Evolutionary conservation across 129 eudicot genomes (phyloP), one percentile per base, ranked within the genome.

Genomic region (Chrysanthemum lavandulifolium): DNA sequence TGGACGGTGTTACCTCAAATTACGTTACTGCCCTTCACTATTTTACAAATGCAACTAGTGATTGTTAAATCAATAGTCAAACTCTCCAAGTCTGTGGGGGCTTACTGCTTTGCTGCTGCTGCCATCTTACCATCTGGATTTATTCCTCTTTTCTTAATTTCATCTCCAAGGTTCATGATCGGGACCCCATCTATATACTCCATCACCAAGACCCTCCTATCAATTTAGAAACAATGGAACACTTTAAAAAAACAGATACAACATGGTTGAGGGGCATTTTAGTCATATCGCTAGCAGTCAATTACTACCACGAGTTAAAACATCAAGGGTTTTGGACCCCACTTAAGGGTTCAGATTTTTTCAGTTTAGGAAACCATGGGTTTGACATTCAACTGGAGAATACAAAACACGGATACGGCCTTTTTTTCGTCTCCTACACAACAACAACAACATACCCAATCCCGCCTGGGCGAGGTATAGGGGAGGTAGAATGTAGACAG

Each of bases 21-120:
- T 68, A 50, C 23, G 23, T 15, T 15, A 56, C 61, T 52, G 57
- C 15, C 57, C 57, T 52, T 13, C 6, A 2, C 58, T 12, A 53
- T 15, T 53, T 12, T 6, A 53, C 16, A 52, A 52, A 11, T 11
- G 56, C 56, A 52, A 56, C 19, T 10, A 5, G 16, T 1, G 5
- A 14, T 4, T 56, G 23, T 68, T 23, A 9, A 47, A 49, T 49
- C 11, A 18, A 14, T 18, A 29, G 48, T 53, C 18, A 53, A 12
- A 52, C 57, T 3, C 57, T 3, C 10, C 14, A 75, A 72, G 80
- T 62, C 63, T 79, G 73, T 9, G 72, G 83, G 83, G 84, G 85
- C 96, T 89, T 92, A 92, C 97, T 86, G 93, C 89, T 90, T 94
- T 82, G 98, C 97, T 64, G 86, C 93, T 13, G 90, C 83, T 60